A percentile compares a stretch with the other conserved stretches of the same genome.
phyloP scores from a whole-genome alignment of 2,329 filamentous ascomycete species.

The Orbilia quercus region DNA sequence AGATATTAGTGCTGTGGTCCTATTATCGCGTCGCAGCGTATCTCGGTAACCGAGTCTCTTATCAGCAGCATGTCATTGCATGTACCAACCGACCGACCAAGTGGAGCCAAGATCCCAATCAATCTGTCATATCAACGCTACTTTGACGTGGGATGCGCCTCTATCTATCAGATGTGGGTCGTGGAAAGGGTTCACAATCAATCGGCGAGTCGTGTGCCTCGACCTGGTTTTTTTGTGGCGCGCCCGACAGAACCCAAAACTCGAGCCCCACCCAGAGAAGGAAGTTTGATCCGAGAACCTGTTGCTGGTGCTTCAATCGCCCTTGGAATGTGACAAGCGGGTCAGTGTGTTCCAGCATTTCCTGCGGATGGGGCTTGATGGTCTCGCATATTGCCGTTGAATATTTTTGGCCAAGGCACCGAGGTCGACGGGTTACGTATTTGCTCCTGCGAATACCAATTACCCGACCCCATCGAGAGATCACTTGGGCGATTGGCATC shows the following conservation, averaged over 20 bases:
- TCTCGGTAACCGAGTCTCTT: conserved; percentile 30
- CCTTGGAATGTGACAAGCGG: conserved; percentile 13
- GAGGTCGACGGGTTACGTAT: conserved; percentile 18
- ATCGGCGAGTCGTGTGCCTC: conserved; percentile 47
- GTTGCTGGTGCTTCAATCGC: background rate
- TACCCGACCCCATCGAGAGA: background rate
- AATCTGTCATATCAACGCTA: conserved; percentile 37
- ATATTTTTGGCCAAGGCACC: conserved; percentile 25
- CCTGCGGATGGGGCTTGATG: conserved; percentile 23
- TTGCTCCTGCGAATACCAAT: background rate
- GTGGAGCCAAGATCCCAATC: conserved; percentile 30
- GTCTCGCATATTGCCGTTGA: conserved; percentile 45
- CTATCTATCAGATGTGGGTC: conserved; percentile 35
- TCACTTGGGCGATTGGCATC: conserved; percentile 32
- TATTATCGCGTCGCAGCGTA: conserved; percentile 18
- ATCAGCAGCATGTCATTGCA: conserved; percentile 18
- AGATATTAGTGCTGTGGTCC: conserved; percentile 21
- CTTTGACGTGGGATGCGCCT: conserved; percentile 6
- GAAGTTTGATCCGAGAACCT: conserved; percentile 36
- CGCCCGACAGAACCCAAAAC: conserved; percentile 27
- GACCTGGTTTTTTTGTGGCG: conserved; percentile 47
- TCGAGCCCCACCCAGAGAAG: conserved; percentile 10
- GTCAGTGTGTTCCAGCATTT: background rate
- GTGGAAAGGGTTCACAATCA: background rate
- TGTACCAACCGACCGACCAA: conserved; percentile 23